These are phyloP conservation scores for Xylaria nigripes DNA, from an alignment of 495 filamentous ascomycete genomes.

Conservation along the genomic window DNA sequence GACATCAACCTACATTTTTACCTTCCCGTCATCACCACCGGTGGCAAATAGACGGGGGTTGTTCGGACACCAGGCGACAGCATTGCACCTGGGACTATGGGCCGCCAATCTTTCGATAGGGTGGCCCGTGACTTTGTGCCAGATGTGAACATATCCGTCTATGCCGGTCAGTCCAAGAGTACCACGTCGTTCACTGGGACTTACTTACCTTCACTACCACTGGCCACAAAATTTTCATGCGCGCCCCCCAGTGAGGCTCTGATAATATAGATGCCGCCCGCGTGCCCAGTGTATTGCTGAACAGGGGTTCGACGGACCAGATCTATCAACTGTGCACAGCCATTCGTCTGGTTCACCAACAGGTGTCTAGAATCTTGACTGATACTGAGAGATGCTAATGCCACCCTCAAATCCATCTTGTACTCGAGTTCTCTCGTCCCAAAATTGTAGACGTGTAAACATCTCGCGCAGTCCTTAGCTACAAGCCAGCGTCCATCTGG, in stretches of 20 bases:
- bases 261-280: slow-evolving; percentile 66
- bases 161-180: slow-evolving; percentile 18
- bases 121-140: slow-evolving; percentile 74
- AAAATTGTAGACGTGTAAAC: slow-evolving; percentile 78
- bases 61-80: slow-evolving; percentile 83
- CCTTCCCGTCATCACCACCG: slow-evolving; percentile 76
- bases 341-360: slow-evolving; percentile 72
- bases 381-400: slow-evolving; percentile 70
- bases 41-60: slow-evolving; percentile 83
- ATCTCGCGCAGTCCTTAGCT: slow-evolving; percentile 59
- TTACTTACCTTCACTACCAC: slow-evolving; percentile 77
- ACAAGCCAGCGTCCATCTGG: slow-evolving; percentile 70
- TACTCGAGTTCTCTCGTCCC: slow-evolving; percentile 63
- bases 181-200: background rate
- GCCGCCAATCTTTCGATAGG: slow-evolving; percentile 69
- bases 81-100: slow-evolving; percentile 71
- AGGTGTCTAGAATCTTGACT: slow-evolving; percentile 69
- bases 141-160: slow-evolving; percentile 80
- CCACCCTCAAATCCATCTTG: slow-evolving; percentile 55
- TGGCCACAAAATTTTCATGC: slow-evolving; percentile 80
- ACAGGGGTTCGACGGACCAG: slow-evolving; percentile 65
- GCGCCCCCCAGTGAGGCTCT: slow-evolving; percentile 80
- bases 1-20: slow-evolving; percentile 65
- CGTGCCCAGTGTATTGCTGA: slow-evolving; percentile 64
- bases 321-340: slow-evolving; percentile 67